Evolutionary conservation across 1,139 yeast species (phyloP).

Genomic region (Ashbya aceris): DNA sequence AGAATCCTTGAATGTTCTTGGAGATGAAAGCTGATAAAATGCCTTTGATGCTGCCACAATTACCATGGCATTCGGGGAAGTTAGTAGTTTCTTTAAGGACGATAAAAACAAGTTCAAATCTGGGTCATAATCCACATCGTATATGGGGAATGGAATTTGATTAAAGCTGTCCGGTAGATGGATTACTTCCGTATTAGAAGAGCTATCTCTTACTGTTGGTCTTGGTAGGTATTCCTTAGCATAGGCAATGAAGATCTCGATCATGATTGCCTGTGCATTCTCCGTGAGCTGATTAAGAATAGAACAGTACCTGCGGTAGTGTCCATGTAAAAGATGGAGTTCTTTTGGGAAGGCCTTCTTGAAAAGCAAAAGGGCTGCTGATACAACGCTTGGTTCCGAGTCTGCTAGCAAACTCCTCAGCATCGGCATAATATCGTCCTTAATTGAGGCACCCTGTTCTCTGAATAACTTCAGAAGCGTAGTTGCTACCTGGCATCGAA

Average conservation of each 20-base stretch:
- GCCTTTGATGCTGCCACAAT: conserved; percentile 54
- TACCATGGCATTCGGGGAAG: conserved; percentile 50
- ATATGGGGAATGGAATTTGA: conserved; percentile 32
- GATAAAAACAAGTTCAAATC: conserved; percentile 50
- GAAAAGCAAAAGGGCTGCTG: conserved; percentile 55
- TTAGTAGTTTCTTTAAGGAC: conserved; percentile 37
- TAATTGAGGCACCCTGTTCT: conserved; percentile 32
- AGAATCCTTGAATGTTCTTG: conserved; percentile 39
- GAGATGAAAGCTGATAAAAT: conserved; percentile 45
- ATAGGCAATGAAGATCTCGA: conserved; percentile 63
- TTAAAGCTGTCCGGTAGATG: conserved; percentile 37
- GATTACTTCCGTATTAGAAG: conserved; percentile 27
- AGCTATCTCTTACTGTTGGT: conserved; percentile 35
- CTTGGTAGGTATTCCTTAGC: conserved; percentile 48
- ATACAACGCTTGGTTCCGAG: conserved; percentile 54
- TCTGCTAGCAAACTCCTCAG: conserved; percentile 54
- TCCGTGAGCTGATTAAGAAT: conserved; percentile 53
- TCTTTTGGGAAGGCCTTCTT: conserved; percentile 44
- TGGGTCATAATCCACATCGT: conserved; percentile 40
- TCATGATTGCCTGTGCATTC: conserved; percentile 57
- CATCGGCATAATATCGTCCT: conserved; percentile 40
- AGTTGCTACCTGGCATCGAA: conserved; percentile 70
- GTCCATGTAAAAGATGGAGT: conserved; percentile 62
- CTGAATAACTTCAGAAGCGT: conserved; percentile 60
- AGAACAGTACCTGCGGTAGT: conserved; percentile 53